Percentiles rank a stretch among this genome's conserved stretches.
Evolutionary conservation across 257 asterid species (phyloP).

Genomic region (Striga asiatica): DNA sequence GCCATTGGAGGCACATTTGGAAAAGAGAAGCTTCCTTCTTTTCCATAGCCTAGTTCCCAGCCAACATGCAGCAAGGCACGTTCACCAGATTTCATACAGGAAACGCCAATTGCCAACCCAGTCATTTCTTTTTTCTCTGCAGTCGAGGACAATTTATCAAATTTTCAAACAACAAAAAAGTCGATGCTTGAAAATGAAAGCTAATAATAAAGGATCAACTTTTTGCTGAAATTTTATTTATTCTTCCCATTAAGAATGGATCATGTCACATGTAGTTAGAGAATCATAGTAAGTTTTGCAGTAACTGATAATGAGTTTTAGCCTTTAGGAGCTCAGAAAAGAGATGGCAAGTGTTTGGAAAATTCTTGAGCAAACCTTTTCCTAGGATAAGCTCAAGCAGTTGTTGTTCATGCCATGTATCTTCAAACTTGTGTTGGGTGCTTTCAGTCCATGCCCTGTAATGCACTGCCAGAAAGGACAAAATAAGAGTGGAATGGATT

Average conservation of each 20-base stretch:
- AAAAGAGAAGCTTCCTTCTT: slow-evolving; percentile 93
- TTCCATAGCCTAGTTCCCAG: slow-evolving; percentile 93
- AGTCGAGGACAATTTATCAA: slow-evolving; percentile 18
- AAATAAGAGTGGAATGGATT: neutral
- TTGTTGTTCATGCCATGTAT: slow-evolving; percentile 92
- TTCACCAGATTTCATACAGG: slow-evolving; percentile 86
- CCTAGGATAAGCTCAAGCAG: slow-evolving; percentile 87
- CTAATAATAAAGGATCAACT: no score
- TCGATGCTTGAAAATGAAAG: no score
- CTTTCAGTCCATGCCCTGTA: slow-evolving; percentile 91
- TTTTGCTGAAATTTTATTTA: no score
- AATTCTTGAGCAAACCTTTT: slow-evolving; percentile 49
- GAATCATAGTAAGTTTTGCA: neutral
- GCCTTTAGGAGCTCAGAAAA: slow-evolving; percentile 1
- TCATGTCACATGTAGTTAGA: neutral
- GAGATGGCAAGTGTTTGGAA: neutral
- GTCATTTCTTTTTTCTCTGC: slow-evolving; percentile 85
- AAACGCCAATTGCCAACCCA: slow-evolving; percentile 81
- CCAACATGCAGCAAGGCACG: slow-evolving; percentile 70
- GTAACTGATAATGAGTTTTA: neutral
- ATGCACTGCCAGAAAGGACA: slow-evolving; percentile 44
- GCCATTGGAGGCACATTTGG: slow-evolving; percentile 97
- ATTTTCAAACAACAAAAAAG: no score
- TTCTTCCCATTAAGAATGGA: neutral
- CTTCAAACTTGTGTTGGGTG: slow-evolving; percentile 88